phyloP scores from a whole-genome alignment of 2,329 filamentous ascomycete genomes.

The Gliomastix tumulicola region DNA sequence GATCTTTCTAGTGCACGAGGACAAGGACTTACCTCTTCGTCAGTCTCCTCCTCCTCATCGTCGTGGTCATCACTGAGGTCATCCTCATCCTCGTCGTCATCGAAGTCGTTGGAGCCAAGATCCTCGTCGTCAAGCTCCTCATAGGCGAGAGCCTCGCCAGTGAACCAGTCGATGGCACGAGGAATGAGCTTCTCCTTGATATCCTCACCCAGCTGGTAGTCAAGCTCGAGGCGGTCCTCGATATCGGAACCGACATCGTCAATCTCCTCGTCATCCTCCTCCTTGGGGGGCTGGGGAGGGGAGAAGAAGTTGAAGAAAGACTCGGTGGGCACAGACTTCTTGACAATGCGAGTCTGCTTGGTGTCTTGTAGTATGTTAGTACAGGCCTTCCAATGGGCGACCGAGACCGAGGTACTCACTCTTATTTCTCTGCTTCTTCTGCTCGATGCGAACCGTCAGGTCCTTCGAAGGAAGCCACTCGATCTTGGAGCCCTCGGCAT shows the following conservation, averaged over 20 bases:
- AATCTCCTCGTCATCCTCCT: constrained; percentile 62
- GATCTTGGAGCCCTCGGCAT: constrained; percentile 96
- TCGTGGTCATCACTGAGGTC: constrained; percentile 81
- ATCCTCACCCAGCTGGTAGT: constrained; percentile 98
- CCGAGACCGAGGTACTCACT: constrained; percentile 49
- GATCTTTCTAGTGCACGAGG: too few relatives aligned
- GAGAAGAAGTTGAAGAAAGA: constrained; percentile 99
- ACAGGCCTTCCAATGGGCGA: not conserved
- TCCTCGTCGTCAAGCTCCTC: constrained; percentile 86
- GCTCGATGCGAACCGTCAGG: constrained; percentile 88
- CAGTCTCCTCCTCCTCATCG: constrained; percentile 75
- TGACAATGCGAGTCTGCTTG: constrained; percentile 97
- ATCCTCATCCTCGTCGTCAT: constrained; percentile 90
- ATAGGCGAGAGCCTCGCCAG: constrained; percentile 92
- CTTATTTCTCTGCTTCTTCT: constrained; percentile 99
- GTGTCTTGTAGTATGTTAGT: constrained; percentile 60
- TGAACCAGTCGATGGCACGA: constrained; percentile 98
- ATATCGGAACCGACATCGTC: constrained; percentile 81
- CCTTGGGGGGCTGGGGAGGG: constrained; percentile 77
- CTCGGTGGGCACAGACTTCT: constrained; percentile 97
- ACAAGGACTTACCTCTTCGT: constrained; percentile 70
- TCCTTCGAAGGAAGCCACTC: constrained; percentile 94
- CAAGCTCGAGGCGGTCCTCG: constrained; percentile 93
- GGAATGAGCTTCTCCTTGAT: constrained; percentile 99
- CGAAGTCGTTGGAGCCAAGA: constrained; percentile 72